Base-by-base conservation (phyloP, 108 stramenopile species). In the Licmophora abbreviata region DNA sequence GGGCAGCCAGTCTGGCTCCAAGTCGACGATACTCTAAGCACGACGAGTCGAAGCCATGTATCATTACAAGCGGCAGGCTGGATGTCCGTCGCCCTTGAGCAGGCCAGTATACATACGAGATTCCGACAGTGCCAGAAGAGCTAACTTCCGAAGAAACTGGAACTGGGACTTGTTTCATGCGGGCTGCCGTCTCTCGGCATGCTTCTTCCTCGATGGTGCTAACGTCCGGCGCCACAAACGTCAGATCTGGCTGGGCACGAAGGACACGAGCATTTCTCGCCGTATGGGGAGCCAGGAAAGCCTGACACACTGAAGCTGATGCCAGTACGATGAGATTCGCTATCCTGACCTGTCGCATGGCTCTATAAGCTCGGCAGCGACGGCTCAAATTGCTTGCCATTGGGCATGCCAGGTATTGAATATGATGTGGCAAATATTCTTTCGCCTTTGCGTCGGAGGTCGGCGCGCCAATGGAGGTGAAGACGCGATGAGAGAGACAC, bases 41-140 rank as follows among this genome's bases (percentile, higher is more conserved):
- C 3, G 83, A 85, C 9, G 88, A 90, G 69, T 97, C 96, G 55
- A 97, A 97, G 15, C 96, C 96, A 58, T 94, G 93, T 7, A 94
- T 58, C 61, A 90, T 60, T 29, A 86, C 40, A 40, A 73, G 8
- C 12, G 74, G 59, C 18, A 69, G 64, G 55, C 50, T 41, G 26
- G 40, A 0, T 46, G n/a, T 23, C 9, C 22, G 40, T 18, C 29
- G 1, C 20, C 8, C 44, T 64, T 69, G 33, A 15, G 63, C 58
- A 17, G 56, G 48, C 74, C 76, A 90, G 37, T 83, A 74, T 36
- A 83, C 76, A 51, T 68, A 90, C 1, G 84, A 85, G 53, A 90
- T 74, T 8, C 79, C 84, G 2, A 83, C 88, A 8, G 53, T 56
- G 1, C 81, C 81, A 18, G 71, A 51, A 0, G 61, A 58, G 44